Conservation (phyloP, 2,329 filamentous ascomycete species). For the Colletotrichum higginsianum region DNA sequence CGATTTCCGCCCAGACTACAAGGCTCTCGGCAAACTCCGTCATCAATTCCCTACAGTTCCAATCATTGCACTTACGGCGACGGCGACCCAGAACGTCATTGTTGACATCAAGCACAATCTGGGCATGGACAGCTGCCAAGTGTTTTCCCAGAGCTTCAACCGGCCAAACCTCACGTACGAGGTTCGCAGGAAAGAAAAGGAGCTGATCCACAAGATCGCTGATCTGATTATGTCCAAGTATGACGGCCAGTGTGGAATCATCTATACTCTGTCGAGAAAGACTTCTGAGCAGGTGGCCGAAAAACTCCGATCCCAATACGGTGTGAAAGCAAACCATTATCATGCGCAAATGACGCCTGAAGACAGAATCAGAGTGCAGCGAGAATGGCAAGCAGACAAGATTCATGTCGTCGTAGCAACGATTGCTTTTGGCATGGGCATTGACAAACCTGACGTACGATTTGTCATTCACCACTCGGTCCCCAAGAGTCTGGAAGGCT, state of each 20-base stretch:
- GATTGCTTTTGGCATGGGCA: slow-evolving; percentile 99
- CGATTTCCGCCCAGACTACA: slow-evolving; percentile 97
- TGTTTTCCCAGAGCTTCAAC: slow-evolving; percentile 96
- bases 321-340: slow-evolving; percentile 85
- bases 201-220: slow-evolving; percentile 64
- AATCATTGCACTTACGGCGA: slow-evolving; percentile 95
- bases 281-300: slow-evolving; percentile 85
- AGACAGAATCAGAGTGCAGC: slow-evolving; percentile 81
- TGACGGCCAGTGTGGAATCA: slow-evolving; percentile 83
- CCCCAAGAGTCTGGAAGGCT: slow-evolving; percentile 96
- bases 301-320: slow-evolving; percentile 71
- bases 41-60: slow-evolving; percentile 83
- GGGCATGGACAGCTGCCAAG: slow-evolving; percentile 82
- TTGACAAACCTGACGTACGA: slow-evolving; percentile 96
- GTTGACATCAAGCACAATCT: slow-evolving; percentile 93
- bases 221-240: slow-evolving; percentile 81
- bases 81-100: slow-evolving; percentile 93
- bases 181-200: slow-evolving; percentile 75
- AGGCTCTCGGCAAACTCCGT: slow-evolving; percentile 83
- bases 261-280: slow-evolving; percentile 91
- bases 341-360: slow-evolving; percentile 82
- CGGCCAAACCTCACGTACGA: slow-evolving; percentile 95
- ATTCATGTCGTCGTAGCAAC: slow-evolving; percentile 96
- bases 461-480: slow-evolving; percentile 96
- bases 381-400: slow-evolving; percentile 83